Conservation (phyloP, 2,329 filamentous ascomycete species). For the Aureobasidium melanogenum region DNA sequence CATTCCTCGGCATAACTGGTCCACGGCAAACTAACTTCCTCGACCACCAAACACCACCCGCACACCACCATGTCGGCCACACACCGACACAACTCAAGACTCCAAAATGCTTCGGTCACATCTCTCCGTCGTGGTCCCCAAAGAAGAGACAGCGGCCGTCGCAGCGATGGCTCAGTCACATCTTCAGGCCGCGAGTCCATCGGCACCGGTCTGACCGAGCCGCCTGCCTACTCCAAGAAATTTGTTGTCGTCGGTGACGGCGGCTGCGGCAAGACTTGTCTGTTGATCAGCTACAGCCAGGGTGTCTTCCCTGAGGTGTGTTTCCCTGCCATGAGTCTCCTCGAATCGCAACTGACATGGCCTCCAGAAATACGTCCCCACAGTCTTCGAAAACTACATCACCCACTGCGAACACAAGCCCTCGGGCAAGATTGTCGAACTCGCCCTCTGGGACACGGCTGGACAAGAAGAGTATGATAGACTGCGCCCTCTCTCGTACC, state of each 20-base stretch:
- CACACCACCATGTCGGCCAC: conserved; percentile 7
- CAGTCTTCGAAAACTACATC: conserved; percentile 99
- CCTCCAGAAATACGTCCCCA: conserved; percentile 93
- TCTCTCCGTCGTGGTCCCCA: conserved; percentile 28
- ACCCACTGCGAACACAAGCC: conserved; percentile 84
- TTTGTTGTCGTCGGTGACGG: conserved; percentile 97
- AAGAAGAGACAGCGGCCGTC: conserved; percentile 48
- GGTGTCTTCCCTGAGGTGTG: conserved; percentile 94
- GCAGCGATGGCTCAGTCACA: conserved; percentile 84
- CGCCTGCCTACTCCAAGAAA: conserved; percentile 94
- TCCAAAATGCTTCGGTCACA: conserved; percentile 11
- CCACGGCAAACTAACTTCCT: not conserved
- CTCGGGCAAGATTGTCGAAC: conserved; percentile 88
- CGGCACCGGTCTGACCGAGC: conserved; percentile 78
- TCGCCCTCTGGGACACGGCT: conserved; percentile 96
- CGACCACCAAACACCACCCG: not conserved
- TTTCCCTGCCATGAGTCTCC: not conserved
- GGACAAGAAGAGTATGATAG: conserved; percentile 98
- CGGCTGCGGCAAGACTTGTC: conserved; percentile 95
- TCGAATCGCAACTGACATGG: conserved; percentile 13
- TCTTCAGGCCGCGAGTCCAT: conserved; percentile 72
- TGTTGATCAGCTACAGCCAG: conserved; percentile 97
- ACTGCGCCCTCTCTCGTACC: conserved; percentile 89
- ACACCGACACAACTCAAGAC: conserved; percentile 11
- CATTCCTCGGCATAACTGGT: conserved; percentile 12